Base-by-base conservation (phyloP, 768 basidiomycete genomes). In the Boletus rex-veris region DNA sequence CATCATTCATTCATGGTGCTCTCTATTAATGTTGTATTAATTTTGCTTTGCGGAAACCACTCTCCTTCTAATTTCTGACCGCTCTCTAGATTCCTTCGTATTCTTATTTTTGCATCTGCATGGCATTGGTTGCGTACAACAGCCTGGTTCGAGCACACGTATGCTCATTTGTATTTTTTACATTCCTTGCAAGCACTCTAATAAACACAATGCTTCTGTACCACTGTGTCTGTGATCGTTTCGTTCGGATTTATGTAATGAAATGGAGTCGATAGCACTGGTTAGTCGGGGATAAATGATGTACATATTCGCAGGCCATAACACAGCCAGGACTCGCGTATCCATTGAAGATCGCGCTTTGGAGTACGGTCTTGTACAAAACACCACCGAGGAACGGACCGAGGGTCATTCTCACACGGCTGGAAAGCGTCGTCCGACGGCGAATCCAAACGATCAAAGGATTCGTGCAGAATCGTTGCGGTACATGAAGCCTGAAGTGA, bases 261-360 rank as follows among this genome's bases (percentile, higher is more conserved):
- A 28, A 28, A 28, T 28, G 28, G 28, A 28, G 28, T 28, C 28
- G 28, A 28, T 28, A 28, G 28, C 28, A 28, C 28, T 28, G 26
- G 26, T 28, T 28, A 28, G 8, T 28, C 26, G 26, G 26, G 26
- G 26, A 8, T 28, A 28, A 8, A 28, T 8, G 26, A 26, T 19
- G 19, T 19, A 19, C 19, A 19, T 7, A 26, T 26, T 26, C 7
- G 7, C 26, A 26, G 26, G 43, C 52, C 80, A 85, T 82, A 48
- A 84, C 56, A 84, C 85, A 88, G 85, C n/a, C n/a, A n/a, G n/a
- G n/a, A 57, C 82, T 81, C 2, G 83, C 84, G 57, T 76, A 83
- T 5, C 85, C 85, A 59, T 88, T 87, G 72, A 85, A 88, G 7
- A 86, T 59, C 0, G 67, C 54, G 58, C 78, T 82, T 19, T 53